Base-by-base conservation (phyloP, 176 grass and related monocot species). In the Lolium multiflorum region DNA sequence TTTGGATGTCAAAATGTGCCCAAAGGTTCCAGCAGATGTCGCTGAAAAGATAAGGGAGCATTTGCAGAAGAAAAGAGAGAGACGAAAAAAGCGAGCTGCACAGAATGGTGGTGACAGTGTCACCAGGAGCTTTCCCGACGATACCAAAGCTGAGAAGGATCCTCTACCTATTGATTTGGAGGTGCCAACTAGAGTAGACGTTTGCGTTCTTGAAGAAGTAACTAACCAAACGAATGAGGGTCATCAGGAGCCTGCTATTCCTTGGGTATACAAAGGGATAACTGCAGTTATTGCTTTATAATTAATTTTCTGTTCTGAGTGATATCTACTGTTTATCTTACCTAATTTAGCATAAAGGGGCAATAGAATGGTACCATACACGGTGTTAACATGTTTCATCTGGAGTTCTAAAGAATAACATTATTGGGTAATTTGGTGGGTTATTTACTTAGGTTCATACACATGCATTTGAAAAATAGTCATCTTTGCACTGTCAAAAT, bases 1-100 rank as follows among this genome's bases (percentile, higher is more conserved):
- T 89, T 88, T 84, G 57, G 89, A 98, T 85, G 95, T 98, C 82
- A 91, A 81, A 71, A 94, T 93, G 80, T 98, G 96, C 31, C 90
- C 88, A 31, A 92, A 88, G 64, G 93, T 98, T 90, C 96, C 96
- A 85, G 83, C 86, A 57, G 69, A 94, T 0, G 86, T 98, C 65
- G 74, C 84, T 71, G 85, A 92, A 64, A 81, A 88, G 73, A 95
- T 98, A 81, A 77, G 79, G 77, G 82, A 89, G 21, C 88, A 95
- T 89, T 76, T 95, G 72, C 76, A 73, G 79, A 91, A 87, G 85
- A 95, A 91, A 79, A 81, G 85, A 81, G 71, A 85, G 72, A 64
- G 89, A 74, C 56, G 81, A 78, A 90, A 77, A 80, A 83, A 87
- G 74, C 80, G 66, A 79, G 74, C 80, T 79, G 84, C 49, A 66